A percentile compares a stretch with the other conserved stretches of the same genome.
These are phyloP conservation scores for Leccinum boreale DNA, from an alignment of 768 basidiomycete genomes.

Conservation along the genomic window DNA sequence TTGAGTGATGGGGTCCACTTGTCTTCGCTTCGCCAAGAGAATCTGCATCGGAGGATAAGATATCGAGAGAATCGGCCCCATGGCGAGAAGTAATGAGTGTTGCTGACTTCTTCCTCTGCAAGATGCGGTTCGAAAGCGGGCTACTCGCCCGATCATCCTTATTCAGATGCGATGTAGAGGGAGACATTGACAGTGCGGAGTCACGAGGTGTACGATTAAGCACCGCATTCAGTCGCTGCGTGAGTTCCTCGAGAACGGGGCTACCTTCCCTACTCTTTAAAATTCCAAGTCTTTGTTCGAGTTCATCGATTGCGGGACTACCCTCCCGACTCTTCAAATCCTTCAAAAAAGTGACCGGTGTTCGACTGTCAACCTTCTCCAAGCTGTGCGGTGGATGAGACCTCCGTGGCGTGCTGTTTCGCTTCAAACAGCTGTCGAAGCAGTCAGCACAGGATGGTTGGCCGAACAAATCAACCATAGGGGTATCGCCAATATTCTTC, in stretches of 20 bases:
- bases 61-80: slow-evolving; percentile 2
- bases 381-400: slow-evolving; percentile 36
- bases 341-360: slow-evolving; percentile 45
- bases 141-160: slow-evolving; percentile 25
- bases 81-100: slow-evolving; percentile 5
- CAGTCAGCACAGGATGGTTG: slow-evolving; percentile 77
- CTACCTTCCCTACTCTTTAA: slow-evolving; percentile 51
- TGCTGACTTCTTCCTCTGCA: slow-evolving; percentile 19
- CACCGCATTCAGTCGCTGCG: slow-evolving; percentile 41
- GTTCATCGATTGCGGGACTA: slow-evolving; percentile 62
- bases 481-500: slow-evolving; percentile 67
- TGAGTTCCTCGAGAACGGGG: slow-evolving; percentile 50
- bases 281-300: slow-evolving; percentile 60
- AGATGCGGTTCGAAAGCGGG: slow-evolving; percentile 25
- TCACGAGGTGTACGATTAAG: slow-evolving; percentile 35
- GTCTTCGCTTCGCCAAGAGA: slow-evolving; percentile 11
- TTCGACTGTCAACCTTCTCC: slow-evolving; percentile 32
- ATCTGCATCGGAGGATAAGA: slow-evolving; percentile 1
- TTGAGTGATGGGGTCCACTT: slow-evolving; percentile 8
- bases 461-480: slow-evolving; percentile 83
- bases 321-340: slow-evolving; percentile 46
- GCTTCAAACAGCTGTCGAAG: slow-evolving; percentile 71
- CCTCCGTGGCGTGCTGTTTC: slow-evolving; percentile 39
- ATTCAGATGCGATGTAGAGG: slow-evolving; percentile 17
- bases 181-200: slow-evolving; percentile 24